A percentile compares a stretch with the other conserved stretches of the same genome.
phyloP scores from a whole-genome alignment of 495 filamentous ascomycete genomes.

The Immersiella caudata region DNA sequence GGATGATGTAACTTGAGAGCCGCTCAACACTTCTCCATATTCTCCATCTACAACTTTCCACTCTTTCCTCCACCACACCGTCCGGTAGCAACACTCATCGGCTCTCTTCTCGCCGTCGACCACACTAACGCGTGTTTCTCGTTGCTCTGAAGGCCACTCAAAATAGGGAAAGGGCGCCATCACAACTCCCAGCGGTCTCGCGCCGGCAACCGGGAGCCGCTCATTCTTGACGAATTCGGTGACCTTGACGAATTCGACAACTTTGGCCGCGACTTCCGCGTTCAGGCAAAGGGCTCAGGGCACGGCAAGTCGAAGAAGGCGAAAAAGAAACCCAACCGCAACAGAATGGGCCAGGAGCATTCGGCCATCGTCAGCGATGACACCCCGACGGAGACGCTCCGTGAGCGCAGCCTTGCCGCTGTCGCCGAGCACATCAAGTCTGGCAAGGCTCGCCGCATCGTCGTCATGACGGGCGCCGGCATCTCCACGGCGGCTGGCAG shows the following conservation, averaged over 20 bases:
- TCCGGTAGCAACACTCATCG: no score
- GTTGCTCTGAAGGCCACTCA: slow-evolving; percentile 7
- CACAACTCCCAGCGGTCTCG: slow-evolving; percentile 16
- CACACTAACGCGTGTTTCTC: no score
- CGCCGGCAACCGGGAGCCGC: slow-evolving; percentile 12
- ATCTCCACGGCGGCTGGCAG: slow-evolving; percentile 63
- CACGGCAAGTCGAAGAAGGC: not conserved
- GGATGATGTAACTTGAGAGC: slow-evolving; percentile 5
- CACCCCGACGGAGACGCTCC: slow-evolving; percentile 64
- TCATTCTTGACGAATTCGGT: slow-evolving; percentile 20
- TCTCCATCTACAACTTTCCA: not conserved
- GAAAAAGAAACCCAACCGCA: slow-evolving; percentile 35
- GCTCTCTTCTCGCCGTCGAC: no score
- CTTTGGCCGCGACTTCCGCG: slow-evolving; percentile 25
- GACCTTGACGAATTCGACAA: slow-evolving; percentile 20
- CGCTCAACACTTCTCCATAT: not conserved
- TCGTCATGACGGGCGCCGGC: slow-evolving; percentile 76
- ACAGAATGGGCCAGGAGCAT: slow-evolving; percentile 52
- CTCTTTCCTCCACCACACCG: no score
- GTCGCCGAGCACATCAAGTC: slow-evolving; percentile 76
- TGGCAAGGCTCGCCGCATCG: slow-evolving; percentile 66
- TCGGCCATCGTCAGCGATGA: slow-evolving; percentile 60
- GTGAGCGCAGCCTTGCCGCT: slow-evolving; percentile 66
- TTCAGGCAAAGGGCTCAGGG: slow-evolving; percentile 22
- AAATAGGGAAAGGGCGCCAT: slow-evolving; percentile 32